These are phyloP conservation scores for Mentha longifolia DNA, from an alignment of 257 asterid genomes.

Conservation along the genomic window DNA sequence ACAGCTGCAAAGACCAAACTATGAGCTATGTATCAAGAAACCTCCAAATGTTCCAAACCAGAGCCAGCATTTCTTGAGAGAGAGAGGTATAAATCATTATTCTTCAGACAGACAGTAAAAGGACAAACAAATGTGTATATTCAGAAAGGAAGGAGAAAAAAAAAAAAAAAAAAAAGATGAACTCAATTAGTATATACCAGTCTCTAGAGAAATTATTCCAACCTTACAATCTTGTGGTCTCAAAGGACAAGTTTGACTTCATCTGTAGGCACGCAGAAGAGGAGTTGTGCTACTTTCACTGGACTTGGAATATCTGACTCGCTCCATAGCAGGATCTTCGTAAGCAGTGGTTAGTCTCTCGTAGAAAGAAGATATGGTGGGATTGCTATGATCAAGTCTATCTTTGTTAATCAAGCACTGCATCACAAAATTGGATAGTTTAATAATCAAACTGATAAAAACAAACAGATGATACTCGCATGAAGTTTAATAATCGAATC, in stretches of 20 bases:
- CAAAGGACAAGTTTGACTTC: neutral
- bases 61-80: neutral
- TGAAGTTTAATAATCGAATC: no score
- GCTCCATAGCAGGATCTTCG: slow-evolving; percentile 68
- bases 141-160: neutral
- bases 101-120: neutral
- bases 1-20: neutral
- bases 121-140: slow-evolving; percentile 7
- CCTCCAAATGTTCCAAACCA: slow-evolving; percentile 24
- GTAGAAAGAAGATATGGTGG: slow-evolving; percentile 56
- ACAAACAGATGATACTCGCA: neutral
- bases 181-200: neutral
- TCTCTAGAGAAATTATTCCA: neutral
- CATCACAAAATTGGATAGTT: slow-evolving; percentile 19
- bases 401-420: slow-evolving; percentile 94
- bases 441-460: neutral
- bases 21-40: neutral
- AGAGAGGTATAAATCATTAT: neutral
- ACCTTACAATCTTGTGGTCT: neutral
- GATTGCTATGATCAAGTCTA: slow-evolving; percentile 60
- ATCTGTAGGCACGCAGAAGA: slow-evolving; percentile 49
- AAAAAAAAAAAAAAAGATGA: neutral
- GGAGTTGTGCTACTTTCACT: slow-evolving; percentile 60
- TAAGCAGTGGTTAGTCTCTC: slow-evolving; percentile 70
- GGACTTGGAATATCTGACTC: slow-evolving; percentile 42